Conservation (phyloP, 768 basidiomycete genomes). For the Hortiboletus campestris region DNA sequence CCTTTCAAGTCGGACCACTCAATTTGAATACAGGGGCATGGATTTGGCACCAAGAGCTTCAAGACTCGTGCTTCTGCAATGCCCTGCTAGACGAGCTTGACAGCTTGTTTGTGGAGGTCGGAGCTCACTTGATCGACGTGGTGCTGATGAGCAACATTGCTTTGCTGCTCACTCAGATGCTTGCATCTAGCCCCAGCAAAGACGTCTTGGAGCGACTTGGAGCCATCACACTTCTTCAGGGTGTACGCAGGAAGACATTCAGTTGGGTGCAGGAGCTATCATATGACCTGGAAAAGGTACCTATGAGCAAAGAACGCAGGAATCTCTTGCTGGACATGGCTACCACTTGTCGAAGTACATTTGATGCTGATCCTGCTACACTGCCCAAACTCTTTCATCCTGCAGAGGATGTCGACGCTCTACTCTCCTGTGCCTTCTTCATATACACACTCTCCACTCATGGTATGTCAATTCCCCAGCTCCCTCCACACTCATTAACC, state of each 20-base stretch:
- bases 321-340: background rate
- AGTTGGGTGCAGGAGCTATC: background rate
- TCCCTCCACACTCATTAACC: too few species aligned
- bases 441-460: background rate
- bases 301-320: background rate
- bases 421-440: background rate
- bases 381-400: background rate
- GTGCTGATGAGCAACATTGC: background rate
- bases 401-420: background rate
- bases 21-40: background rate
- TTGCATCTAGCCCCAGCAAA: background rate
- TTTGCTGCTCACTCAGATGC: background rate
- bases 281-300: background rate
- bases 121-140: background rate
- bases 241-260: background rate
- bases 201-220: background rate
- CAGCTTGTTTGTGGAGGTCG: background rate
- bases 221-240: background rate
- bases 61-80: background rate
- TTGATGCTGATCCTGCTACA: background rate
- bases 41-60: background rate
- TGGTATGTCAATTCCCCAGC: too few species aligned
- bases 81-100: background rate
- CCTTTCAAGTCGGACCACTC: conserved; percentile 22
- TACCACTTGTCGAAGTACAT: background rate